Evolutionary conservation across 2,329 filamentous ascomycete species (phyloP).

Genomic region (Helotiales sp.): DNA sequence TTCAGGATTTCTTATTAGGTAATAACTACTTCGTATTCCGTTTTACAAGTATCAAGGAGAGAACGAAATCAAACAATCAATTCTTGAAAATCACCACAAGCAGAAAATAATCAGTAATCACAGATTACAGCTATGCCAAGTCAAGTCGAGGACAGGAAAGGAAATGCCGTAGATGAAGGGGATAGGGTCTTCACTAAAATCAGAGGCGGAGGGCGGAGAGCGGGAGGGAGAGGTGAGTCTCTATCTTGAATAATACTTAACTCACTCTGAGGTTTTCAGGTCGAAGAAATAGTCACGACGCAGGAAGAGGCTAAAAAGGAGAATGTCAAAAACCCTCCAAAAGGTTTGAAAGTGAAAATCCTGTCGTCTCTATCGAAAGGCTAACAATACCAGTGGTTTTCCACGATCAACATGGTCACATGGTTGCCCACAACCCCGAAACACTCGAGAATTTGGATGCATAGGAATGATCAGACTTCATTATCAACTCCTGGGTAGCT

Average conservation of each 20-base stretch:
- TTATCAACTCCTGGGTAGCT: neutral
- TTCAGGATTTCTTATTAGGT: neutral
- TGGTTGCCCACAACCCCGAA: conserved; percentile 48
- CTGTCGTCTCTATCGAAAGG: neutral
- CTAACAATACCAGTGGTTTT: conserved; percentile 42
- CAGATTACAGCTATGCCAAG: conserved; percentile 13
- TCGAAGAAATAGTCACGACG: conserved; percentile 46
- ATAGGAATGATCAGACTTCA: neutral
- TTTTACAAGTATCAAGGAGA: neutral
- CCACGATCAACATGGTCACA: conserved; percentile 47
- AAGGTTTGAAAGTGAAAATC: neutral
- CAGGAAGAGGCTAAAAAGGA: conserved; percentile 45
- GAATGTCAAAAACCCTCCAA: conserved; percentile 46
- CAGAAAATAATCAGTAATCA: neutral
- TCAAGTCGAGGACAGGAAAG: conserved; percentile 44
- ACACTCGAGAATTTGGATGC: conserved; percentile 42
- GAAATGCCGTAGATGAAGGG: conserved; percentile 47
- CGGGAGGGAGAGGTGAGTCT: conserved; percentile 45
- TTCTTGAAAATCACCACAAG: neutral
- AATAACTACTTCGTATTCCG: neutral
- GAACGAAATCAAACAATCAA: neutral
- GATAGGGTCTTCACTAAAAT: conserved; percentile 49
- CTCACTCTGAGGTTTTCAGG: neutral
- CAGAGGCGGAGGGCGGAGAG: conserved; percentile 48
- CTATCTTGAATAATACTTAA: neutral